Evolutionary conservation across 257 asterid species (phyloP), one percentile per base, ranked within the genome.

Genomic region (Nicotiana attenuata): DNA sequence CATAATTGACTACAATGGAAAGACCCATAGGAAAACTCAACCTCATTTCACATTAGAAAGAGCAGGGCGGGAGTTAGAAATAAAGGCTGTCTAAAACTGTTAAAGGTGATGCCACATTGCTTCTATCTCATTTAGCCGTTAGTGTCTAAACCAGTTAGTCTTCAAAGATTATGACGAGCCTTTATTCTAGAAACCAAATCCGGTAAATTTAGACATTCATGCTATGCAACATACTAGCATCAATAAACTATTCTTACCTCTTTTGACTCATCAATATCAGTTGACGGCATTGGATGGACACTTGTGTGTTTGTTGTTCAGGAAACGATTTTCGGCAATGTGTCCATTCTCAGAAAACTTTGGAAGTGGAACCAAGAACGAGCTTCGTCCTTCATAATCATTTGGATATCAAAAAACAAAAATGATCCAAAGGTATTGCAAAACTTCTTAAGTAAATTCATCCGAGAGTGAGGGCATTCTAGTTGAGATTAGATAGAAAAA

Each of bases 281-380:
- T 86, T 65, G 85, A 85, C 76, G 93, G 90, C 83, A 89, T 85
- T 79, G 91, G 93, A 85, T 87, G 91, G 81, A 88, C 88, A 73
- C 84, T 87, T 73, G 82, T 81, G 60, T 83, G 84, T 80, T 85
- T 90, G 75, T 83, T 69, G 86, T 80, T 86, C 86, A 87, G 95
- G 61, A 75, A 75, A 65, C 17, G 26, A 56, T 50, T 87, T 80
- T 84, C 89, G 17, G 86, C 87, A 61, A 85, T 26, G 78, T 81
- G 84, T 45, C 88, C 93, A 75, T 84, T 88, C 85, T 84, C 91
- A 47, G 81, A 86, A 79, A 67, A 87, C 86, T 86, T 83, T 64
- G 91, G 87, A 84, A 89, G 83, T 66, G 90, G 97, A 81, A 84
- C 88, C 88, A 89, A 65, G 83, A 82, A 85, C 50, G 97, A 82